Evolutionary conservation across 306 rosid species (phyloP).

Genomic region (Echinosophora koreensis): DNA sequence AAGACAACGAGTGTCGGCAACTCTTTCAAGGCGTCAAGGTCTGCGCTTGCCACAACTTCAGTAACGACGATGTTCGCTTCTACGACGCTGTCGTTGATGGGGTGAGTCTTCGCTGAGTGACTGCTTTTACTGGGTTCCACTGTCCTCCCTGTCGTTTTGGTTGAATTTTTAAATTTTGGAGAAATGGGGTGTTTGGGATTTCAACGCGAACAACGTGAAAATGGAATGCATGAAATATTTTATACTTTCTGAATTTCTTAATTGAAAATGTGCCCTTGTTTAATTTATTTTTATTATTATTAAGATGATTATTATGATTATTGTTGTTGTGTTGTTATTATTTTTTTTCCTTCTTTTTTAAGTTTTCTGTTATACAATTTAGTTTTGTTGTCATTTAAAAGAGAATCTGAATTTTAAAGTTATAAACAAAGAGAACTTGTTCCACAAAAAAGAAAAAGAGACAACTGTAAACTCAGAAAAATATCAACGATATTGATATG

Average conservation of each 20-base stretch:
- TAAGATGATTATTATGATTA: neutral
- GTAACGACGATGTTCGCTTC: constrained; percentile 45
- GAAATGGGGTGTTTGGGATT: neutral
- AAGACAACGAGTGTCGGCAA: constrained; percentile 41
- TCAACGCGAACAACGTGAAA: neutral
- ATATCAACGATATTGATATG: no score
- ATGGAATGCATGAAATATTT: neutral
- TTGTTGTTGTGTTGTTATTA: neutral
- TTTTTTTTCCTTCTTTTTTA: no score
- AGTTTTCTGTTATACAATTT: no score
- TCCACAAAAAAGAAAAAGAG: no score
- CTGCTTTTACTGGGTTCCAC: neutral
- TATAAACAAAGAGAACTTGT: no score
- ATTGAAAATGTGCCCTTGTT: neutral
- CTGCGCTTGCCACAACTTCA: constrained; percentile 31
- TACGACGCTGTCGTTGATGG: constrained; percentile 46
- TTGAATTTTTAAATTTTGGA: neutral
- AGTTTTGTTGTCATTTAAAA: no score
- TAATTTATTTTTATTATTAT: neutral
- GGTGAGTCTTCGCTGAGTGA: constrained; percentile 15
- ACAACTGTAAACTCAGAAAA: no score
- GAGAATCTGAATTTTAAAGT: no score
- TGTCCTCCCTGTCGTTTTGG: neutral
- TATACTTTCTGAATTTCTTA: neutral
- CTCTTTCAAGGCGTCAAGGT: constrained; percentile 23